These are phyloP conservation scores for Chiua virens DNA, from an alignment of 768 basidiomycete species.

Conservation along the genomic window DNA sequence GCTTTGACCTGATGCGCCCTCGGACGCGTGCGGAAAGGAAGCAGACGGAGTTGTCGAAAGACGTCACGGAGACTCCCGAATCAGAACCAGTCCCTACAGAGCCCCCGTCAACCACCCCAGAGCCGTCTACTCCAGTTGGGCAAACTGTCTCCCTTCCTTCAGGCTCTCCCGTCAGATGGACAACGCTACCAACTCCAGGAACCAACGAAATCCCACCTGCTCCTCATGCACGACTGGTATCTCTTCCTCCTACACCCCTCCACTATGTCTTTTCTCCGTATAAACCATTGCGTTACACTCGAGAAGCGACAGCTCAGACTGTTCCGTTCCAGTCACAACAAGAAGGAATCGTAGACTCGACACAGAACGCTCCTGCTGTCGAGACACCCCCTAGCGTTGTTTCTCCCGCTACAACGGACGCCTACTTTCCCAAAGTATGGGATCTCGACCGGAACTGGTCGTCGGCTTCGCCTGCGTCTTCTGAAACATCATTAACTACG, in stretches of 20 bases:
- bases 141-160: conserved; percentile 32
- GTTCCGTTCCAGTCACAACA: conserved; percentile 15
- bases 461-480: conserved; percentile 36
- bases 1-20: conserved; percentile 79
- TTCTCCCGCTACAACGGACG: conserved; percentile 57
- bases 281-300: conserved; percentile 10
- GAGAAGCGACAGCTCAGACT: conserved; percentile 24
- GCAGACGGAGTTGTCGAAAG: conserved; percentile 1
- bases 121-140: conserved; percentile 39
- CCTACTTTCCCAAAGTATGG: conserved; percentile 87
- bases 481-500: conserved; percentile 24
- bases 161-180: conserved; percentile 41
- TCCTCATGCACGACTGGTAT: conserved; percentile 48
- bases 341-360: conserved; percentile 39
- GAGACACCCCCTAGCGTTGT: conserved; percentile 77
- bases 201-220: conserved; percentile 62
- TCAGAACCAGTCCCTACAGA: conserved; percentile 9
- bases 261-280: conserved; percentile 20
- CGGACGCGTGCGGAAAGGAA: conserved; percentile 24
- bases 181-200: conserved; percentile 59
- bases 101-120: conserved; percentile 8
- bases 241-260: conserved; percentile 46
- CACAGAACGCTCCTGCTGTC: conserved; percentile 74
- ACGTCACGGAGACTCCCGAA: conserved; percentile 14
- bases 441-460: conserved; percentile 51